Base-by-base conservation (phyloP, 805 yeast species). In the Candida dendrica region DNA sequence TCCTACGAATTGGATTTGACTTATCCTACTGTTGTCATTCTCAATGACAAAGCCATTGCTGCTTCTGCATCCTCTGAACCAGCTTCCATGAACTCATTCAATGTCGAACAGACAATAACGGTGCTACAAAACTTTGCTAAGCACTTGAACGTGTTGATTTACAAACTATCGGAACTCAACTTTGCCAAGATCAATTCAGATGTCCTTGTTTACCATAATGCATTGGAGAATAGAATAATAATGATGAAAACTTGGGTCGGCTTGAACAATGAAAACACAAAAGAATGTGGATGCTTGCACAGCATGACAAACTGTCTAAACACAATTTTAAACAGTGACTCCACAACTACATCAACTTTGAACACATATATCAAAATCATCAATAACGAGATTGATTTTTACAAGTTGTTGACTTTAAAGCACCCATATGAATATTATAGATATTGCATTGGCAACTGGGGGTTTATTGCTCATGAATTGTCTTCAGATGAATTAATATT, bases 401-500 rank as follows among this genome's bases (percentile, higher is more conserved):
- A 38, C 2, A 8, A 36, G 1, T 42, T 67, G 14, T 32, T 56
- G 20, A 37, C 24, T 2, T 42, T 71, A 19, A 50, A 47, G 1
- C 33, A 59, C 11, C 43, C 55, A 0, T 40, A 46, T 3, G 50
- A 55, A 15, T 63, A 52, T 50, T 53, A 50, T 39, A 35, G 47
- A 16, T 66, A 68, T 46, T 58, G 74, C 38, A 69, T 77, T 15
- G 75, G 78, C 31, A 69, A 68, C 48, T 82, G 90, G 89, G 72
- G 75, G 41, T 84, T 84, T 56, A 81, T 81, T 17, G 84, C 90
- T 2, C 87, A 81, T 55, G 74, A 74, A 49, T 64, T 81, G 40
- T 53, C 74, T 8, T 71, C 72, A 52, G 87, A 84, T 58, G 93
- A 84, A 58, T 71, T 84, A 47, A 64, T 79, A 6, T 74, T 72